Evolutionary conservation across 2,329 filamentous ascomycete genomes (phyloP).

Genomic region (Zymoseptoria pseudotritici): DNA sequence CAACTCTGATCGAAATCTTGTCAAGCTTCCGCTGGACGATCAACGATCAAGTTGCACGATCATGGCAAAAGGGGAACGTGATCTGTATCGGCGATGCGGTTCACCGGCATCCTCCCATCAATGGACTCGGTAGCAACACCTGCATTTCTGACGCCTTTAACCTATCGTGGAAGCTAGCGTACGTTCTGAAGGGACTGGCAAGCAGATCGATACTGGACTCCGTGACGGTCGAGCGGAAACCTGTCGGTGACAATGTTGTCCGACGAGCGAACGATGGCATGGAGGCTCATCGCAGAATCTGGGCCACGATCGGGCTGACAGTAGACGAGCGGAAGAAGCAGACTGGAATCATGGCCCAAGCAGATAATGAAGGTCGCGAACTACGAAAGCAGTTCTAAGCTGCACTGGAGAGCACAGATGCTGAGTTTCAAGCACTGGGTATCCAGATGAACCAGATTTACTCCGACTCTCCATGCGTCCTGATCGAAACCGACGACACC

Average conservation of each 20-base stretch:
- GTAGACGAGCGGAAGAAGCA: slow-evolving; percentile 24
- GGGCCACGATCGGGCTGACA: slow-evolving; percentile 6
- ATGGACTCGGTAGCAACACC: slow-evolving; percentile 52
- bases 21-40: slow-evolving; percentile 49
- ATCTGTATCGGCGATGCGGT: slow-evolving; percentile 52
- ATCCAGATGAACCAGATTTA: slow-evolving; percentile 53
- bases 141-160: slow-evolving; percentile 35
- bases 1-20: slow-evolving; percentile 40
- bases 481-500: slow-evolving; percentile 41
- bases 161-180: slow-evolving; percentile 31
- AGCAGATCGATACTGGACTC: slow-evolving; percentile 20
- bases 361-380: background rate
- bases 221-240: slow-evolving; percentile 27
- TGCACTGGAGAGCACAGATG: slow-evolving; percentile 7
- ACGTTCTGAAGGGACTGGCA: slow-evolving; percentile 21
- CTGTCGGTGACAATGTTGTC: slow-evolving; percentile 42
- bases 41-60: slow-evolving; percentile 51
- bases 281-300: slow-evolving; percentile 36
- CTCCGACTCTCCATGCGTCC: slow-evolving; percentile 25
- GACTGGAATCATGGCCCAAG: slow-evolving; percentile 25
- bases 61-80: slow-evolving; percentile 40
- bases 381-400: slow-evolving; percentile 29
- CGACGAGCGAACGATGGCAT: slow-evolving; percentile 49
- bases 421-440: slow-evolving; percentile 45
- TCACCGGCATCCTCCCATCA: slow-evolving; percentile 51